Evolutionary conservation across 805 yeast species (phyloP).

Genomic region (Zygosaccharomyces lentus): DNA sequence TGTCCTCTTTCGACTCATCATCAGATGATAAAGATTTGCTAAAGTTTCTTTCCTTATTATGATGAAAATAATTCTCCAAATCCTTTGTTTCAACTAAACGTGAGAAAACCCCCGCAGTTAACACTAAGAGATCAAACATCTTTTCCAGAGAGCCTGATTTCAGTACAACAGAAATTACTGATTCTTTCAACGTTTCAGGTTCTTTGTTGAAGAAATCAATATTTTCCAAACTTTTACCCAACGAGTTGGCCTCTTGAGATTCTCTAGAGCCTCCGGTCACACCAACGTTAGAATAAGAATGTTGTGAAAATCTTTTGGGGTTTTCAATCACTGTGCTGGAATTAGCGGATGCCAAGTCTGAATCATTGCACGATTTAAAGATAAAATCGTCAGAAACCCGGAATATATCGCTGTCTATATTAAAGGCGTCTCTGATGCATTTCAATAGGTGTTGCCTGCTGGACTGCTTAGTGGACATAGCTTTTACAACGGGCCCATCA

Average conservation of each 20-base stretch:
- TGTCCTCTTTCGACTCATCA: constrained; percentile 5
- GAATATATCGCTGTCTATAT: constrained; percentile 54
- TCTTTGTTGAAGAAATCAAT: constrained; percentile 33
- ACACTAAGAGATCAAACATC: constrained; percentile 72
- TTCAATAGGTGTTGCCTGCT: constrained; percentile 49
- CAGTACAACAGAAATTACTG: constrained; percentile 44
- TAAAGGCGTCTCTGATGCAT: constrained; percentile 58
- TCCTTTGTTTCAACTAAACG: constrained; percentile 42
- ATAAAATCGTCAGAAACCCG: constrained; percentile 53
- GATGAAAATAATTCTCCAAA: constrained; percentile 38
- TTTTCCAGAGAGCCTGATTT: constrained; percentile 72
- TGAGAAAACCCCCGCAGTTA: constrained; percentile 59
- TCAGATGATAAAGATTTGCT: constrained; percentile 1
- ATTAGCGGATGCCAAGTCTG: constrained; percentile 38
- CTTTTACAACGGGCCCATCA: constrained; percentile 36
- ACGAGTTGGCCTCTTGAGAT: constrained; percentile 20
- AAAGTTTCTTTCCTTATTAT: constrained; percentile 21
- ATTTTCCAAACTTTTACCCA: constrained; percentile 29
- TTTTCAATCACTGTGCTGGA: constrained; percentile 47
- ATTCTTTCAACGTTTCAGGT: constrained; percentile 35
- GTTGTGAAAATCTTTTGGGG: constrained; percentile 40
- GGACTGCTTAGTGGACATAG: constrained; percentile 25
- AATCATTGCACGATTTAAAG: constrained; percentile 50
- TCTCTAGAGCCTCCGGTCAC: constrained; percentile 17
- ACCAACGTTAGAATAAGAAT: constrained; percentile 26